These are phyloP conservation scores for Debaryomyces robertsiae DNA, from an alignment of 1,139 yeast genomes.

Conservation along the genomic window DNA sequence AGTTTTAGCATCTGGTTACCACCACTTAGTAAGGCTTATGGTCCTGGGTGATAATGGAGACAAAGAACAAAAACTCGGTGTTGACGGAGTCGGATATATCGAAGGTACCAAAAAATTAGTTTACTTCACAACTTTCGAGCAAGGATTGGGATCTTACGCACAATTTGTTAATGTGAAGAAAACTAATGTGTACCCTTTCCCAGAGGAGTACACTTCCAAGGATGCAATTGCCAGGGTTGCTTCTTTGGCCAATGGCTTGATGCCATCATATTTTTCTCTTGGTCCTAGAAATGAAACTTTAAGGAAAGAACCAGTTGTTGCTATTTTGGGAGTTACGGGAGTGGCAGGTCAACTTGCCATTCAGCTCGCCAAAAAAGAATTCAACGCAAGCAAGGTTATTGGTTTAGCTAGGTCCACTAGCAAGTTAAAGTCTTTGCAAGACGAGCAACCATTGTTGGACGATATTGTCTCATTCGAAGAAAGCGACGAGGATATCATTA, in stretches of 20 bases:
- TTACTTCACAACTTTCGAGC: constrained; percentile 7
- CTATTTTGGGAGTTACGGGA: constrained; percentile 22
- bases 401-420: constrained; percentile 13
- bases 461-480: constrained; percentile 8
- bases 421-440: constrained; percentile 1
- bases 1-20: constrained; percentile 21
- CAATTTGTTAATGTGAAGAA: constrained; percentile 9
- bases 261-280: constrained; percentile 8
- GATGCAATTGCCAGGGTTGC: constrained; percentile 8
- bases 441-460: constrained; percentile 3
- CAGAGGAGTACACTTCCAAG: constrained; percentile 1
- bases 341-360: constrained; percentile 22
- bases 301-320: constrained; percentile 15
- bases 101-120: constrained; percentile 7
- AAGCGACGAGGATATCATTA: constrained; percentile 2
- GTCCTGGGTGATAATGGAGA: constrained; percentile 16
- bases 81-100: constrained; percentile 10
- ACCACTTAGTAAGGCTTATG: constrained; percentile 20
- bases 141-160: constrained; percentile 7
- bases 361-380: constrained; percentile 17
- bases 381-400: constrained; percentile 19
- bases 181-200: constrained; percentile 3
- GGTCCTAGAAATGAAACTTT: constrained; percentile 5
- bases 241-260: constrained; percentile 7
- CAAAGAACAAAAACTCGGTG: constrained; percentile 3